These are phyloP conservation scores for Papiliotrema flavescens DNA, from an alignment of 1,284 basidiomycete genomes.

Conservation along the genomic window DNA sequence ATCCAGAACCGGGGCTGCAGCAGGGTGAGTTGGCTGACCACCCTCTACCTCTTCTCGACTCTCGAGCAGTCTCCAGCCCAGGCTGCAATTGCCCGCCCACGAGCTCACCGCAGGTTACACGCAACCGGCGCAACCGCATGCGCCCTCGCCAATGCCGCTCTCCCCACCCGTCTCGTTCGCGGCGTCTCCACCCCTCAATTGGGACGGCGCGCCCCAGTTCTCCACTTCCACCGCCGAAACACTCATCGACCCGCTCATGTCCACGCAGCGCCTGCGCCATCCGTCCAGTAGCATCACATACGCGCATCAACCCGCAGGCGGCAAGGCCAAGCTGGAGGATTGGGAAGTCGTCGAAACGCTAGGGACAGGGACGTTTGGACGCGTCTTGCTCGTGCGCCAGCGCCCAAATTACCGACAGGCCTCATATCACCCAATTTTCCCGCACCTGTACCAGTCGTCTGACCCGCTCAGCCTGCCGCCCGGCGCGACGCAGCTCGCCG, in stretches of 20 bases:
- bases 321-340: constrained; percentile 38
- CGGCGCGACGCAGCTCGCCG: constrained; percentile 39
- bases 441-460: constrained; percentile 39
- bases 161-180: constrained; percentile 39
- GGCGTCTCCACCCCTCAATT: constrained; percentile 27
- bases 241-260: neutral
- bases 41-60: no score
- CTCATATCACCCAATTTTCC: constrained; percentile 50
- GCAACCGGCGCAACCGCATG: constrained; percentile 6
- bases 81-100: no score
- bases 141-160: constrained; percentile 15
- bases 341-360: constrained; percentile 51
- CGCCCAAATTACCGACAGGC: constrained; percentile 45
- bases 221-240: constrained; percentile 1
- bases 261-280: neutral
- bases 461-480: constrained; percentile 41
- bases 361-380: constrained; percentile 50
- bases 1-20: no score
- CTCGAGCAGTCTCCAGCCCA: no score
- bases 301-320: constrained; percentile 15
- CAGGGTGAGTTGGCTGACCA: no score
- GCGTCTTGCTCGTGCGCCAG: constrained; percentile 48
- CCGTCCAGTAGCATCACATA: constrained; percentile 1
- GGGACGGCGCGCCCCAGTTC: neutral
- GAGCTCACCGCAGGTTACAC: neutral